Conservation (phyloP, 1,284 basidiomycete genomes). For the Marasmius oreades region DNA sequence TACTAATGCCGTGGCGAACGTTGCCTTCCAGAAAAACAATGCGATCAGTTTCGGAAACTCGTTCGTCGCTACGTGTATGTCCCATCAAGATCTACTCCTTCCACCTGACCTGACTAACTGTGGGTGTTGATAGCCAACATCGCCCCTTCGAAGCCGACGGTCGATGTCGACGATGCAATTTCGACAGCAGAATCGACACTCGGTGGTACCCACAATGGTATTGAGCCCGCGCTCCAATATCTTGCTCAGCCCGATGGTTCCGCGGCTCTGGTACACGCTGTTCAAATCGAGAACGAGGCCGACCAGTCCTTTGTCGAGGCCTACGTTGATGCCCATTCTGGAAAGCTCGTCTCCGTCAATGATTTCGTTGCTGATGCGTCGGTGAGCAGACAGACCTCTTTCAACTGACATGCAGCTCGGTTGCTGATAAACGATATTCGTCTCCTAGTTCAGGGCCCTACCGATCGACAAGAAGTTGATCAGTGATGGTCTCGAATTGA, state of each 20-base stretch:
- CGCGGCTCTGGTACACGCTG: slow-evolving; percentile 43
- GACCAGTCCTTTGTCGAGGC: slow-evolving; percentile 58
- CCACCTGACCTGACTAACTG: slow-evolving; percentile 5
- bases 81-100: slow-evolving; percentile 5
- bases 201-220: slow-evolving; percentile 30
- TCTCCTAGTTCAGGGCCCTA: slow-evolving; percentile 31
- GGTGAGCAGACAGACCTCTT: slow-evolving; percentile 30
- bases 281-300: slow-evolving; percentile 50
- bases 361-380: slow-evolving; percentile 49
- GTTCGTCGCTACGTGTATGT: slow-evolving; percentile 43
- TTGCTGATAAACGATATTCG: neutral
- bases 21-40: slow-evolving; percentile 37
- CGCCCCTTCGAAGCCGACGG: slow-evolving; percentile 27
- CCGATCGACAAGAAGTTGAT: slow-evolving; percentile 31
- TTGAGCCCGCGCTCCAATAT: slow-evolving; percentile 32
- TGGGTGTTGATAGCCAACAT: slow-evolving; percentile 25
- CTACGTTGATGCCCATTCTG: slow-evolving; percentile 56
- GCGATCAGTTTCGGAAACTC: slow-evolving; percentile 47
- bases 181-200: slow-evolving; percentile 26
- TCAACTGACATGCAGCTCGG: neutral
- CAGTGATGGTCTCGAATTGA: slow-evolving; percentile 28
- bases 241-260: slow-evolving; percentile 43
- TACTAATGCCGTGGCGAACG: slow-evolving; percentile 47
- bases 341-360: slow-evolving; percentile 49
- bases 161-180: slow-evolving; percentile 26